A percentile compares a stretch with the other conserved stretches of the same genome.
These are phyloP conservation scores for Nemania sp. DNA, from an alignment of 2,329 filamentous ascomycete species.

Conservation along the genomic window DNA sequence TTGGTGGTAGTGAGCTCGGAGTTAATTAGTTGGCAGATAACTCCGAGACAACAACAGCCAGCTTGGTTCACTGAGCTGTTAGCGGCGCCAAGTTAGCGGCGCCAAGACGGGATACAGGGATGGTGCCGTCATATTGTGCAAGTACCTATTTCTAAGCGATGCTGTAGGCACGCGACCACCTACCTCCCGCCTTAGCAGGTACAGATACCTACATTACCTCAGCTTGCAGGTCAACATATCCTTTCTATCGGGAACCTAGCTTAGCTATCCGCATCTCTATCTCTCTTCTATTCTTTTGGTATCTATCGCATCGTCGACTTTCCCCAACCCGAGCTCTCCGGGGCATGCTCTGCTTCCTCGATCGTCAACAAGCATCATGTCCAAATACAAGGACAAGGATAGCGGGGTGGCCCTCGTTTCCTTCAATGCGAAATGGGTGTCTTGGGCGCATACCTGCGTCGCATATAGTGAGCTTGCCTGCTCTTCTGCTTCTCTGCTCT, in stretches of 20 bases:
- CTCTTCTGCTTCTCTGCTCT: background rate
- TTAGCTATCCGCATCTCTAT: too few species aligned
- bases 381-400: slow-evolving; percentile 65
- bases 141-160: too few species aligned
- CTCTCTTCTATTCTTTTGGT: background rate
- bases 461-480: slow-evolving; percentile 69
- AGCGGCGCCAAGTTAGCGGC: too few species aligned
- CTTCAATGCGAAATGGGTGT: slow-evolving; percentile 88
- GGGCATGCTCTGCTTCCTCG: slow-evolving; percentile 15
- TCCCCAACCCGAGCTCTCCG: background rate
- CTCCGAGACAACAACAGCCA: too few species aligned
- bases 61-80: too few species aligned
- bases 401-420: slow-evolving; percentile 57
- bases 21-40: too few species aligned
- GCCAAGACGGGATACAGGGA: too few species aligned
- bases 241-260: background rate
- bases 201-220: too few species aligned
- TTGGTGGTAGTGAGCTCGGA: too few species aligned
- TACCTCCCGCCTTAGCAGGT: background rate
- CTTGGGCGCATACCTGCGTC: slow-evolving; percentile 80
- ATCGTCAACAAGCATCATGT: slow-evolving; percentile 21
- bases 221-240: too few species aligned
- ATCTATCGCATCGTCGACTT: too few species aligned
- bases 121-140: slow-evolving; percentile 15
- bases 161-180: slow-evolving; percentile 15